Evolutionary conservation across 257 asterid genomes (phyloP).

Genomic region (Misopates orontium): DNA sequence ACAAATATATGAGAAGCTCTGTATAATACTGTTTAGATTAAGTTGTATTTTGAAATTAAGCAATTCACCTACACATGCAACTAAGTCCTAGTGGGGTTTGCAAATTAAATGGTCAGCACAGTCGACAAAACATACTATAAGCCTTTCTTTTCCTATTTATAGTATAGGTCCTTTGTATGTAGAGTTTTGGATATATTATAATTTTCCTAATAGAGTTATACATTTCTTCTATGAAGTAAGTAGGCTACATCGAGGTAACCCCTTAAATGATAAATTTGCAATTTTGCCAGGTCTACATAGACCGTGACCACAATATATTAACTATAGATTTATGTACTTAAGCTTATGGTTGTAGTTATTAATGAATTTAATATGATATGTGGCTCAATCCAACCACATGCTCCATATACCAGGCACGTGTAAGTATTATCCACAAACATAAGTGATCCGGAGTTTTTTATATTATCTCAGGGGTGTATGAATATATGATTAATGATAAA

Average conservation of each 20-base stretch:
- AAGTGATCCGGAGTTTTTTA: no score
- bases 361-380: no score
- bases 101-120: slow-evolving; percentile 17
- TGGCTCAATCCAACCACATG: no score
- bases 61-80: slow-evolving; percentile 1
- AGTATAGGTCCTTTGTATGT: slow-evolving; percentile 19
- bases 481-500: no score
- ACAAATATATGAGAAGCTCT: slow-evolving; percentile 10
- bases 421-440: no score
- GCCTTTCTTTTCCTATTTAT: slow-evolving; percentile 18
- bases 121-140: slow-evolving; percentile 16
- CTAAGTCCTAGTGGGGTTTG: slow-evolving; percentile 25
- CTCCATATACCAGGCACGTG: no score
- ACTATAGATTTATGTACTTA: no score
- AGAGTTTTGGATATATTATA: slow-evolving; percentile 12
- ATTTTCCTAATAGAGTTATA: not conserved
- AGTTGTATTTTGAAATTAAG: slow-evolving; percentile 20
- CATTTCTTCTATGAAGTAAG: not conserved
- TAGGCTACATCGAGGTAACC: not conserved
- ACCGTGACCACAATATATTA: no score
- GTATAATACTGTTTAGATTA: slow-evolving; percentile 27
- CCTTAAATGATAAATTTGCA: not conserved
- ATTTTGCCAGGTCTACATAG: no score
- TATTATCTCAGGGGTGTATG: no score
- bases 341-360: no score